phyloP scores from a whole-genome alignment of 768 basidiomycete species.

The Tricholoma furcatifolium region DNA sequence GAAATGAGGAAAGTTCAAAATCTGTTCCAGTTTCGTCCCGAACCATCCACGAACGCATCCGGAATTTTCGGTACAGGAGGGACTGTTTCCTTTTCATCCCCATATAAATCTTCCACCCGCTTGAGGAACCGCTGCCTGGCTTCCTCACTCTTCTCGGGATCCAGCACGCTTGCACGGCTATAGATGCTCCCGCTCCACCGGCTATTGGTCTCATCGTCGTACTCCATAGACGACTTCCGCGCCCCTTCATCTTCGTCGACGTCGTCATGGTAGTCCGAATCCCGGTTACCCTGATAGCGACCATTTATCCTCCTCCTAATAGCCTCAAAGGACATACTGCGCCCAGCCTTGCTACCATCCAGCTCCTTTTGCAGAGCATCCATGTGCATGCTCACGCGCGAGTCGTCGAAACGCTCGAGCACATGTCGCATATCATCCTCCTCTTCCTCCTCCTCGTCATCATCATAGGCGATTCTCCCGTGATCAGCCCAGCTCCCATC shows the following conservation, averaged over 20 bases:
- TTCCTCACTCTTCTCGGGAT: conserved; percentile 49
- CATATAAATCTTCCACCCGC: conserved; percentile 54
- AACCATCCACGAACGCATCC: conserved; percentile 24
- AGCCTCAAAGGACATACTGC: conserved; percentile 28
- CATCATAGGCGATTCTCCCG: conserved; percentile 22
- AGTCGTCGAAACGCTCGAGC: conserved; percentile 37
- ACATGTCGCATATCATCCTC: conserved; percentile 34
- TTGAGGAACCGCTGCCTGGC: conserved; percentile 48
- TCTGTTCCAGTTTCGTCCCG: conserved; percentile 28
- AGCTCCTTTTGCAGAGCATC: conserved; percentile 5
- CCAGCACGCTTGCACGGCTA: conserved; percentile 52
- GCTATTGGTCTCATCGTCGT: conserved; percentile 31
- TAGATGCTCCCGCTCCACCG: conserved; percentile 49
- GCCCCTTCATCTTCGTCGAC: conserved; percentile 13
- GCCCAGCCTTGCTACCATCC: conserved; percentile 19
- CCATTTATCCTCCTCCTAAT: conserved; percentile 11
- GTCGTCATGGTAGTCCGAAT: conserved; percentile 17
- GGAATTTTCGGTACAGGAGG: conserved; percentile 49
- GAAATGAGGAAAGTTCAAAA: conserved; percentile 25
- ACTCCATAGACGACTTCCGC: conserved; percentile 21
- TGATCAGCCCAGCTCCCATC: conserved; percentile 24
- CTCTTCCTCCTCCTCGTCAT: conserved; percentile 27
- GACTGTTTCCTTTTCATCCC: conserved; percentile 34
- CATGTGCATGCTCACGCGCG: conserved; percentile 8
- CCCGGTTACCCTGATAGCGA: conserved; percentile 6